Percentiles rank a stretch among this genome's conserved stretches.
Conservation (phyloP, 129 eudicot genomes). For the Oenanthe sinensis region DNA sequence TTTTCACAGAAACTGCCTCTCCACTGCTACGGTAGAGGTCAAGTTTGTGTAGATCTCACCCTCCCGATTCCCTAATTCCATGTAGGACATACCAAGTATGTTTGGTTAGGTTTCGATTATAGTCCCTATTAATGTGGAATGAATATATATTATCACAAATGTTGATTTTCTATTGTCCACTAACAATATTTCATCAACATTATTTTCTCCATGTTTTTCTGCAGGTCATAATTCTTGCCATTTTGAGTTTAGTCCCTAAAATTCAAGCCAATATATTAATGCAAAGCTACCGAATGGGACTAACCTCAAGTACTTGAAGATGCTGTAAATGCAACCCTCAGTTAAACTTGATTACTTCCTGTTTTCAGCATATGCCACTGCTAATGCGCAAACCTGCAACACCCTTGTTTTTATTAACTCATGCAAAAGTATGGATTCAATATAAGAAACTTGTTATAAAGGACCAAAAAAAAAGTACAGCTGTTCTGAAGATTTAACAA, state of each 20-base stretch:
- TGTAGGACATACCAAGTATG: not conserved
- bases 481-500: not conserved
- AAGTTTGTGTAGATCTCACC: not conserved
- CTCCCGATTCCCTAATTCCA: not conserved
- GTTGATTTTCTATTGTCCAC: not conserved
- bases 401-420: not conserved
- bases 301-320: not conserved
- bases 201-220: not conserved
- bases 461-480: not conserved
- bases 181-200: not conserved
- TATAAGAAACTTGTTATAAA: not conserved
- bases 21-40: no score
- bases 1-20: not conserved
- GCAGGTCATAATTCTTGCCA: constrained; percentile 5
- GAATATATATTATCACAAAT: not conserved
- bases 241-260: not conserved
- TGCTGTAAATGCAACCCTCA: not conserved
- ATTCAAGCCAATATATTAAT: not conserved
- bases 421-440: not conserved
- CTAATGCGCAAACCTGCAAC: not conserved
- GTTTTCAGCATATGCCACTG: not conserved
- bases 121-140: not conserved
- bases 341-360: not conserved
- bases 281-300: not conserved
- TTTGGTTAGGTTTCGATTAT: no score